phyloP scores from a whole-genome alignment of 768 basidiomycete genomes.

The Tulasnella sp. region DNA sequence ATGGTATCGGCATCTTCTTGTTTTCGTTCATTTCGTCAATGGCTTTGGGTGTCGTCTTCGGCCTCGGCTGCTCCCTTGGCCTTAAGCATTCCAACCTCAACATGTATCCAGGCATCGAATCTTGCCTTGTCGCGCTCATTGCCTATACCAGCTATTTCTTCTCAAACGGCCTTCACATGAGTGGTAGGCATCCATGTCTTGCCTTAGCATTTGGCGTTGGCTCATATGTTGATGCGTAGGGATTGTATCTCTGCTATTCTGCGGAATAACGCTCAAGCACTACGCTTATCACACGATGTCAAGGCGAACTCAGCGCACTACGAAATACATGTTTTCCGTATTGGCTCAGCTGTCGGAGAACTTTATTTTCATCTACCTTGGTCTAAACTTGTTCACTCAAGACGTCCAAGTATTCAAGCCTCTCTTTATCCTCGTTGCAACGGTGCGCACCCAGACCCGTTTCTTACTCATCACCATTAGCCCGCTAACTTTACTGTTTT shows the following conservation, averaged over 20 bases:
- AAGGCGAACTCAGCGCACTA: constrained; percentile 83
- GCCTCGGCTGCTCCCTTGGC: constrained; percentile 83
- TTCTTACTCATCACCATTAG: background rate
- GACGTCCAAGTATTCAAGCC: constrained; percentile 85
- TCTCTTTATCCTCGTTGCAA: constrained; percentile 87
- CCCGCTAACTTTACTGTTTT: background rate
- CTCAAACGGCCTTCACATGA: constrained; percentile 90
- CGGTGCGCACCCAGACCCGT: constrained; percentile 40
- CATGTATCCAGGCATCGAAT: constrained; percentile 88
- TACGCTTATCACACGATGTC: constrained; percentile 99
- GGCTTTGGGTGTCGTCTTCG: constrained; percentile 88
- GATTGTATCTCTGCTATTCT: constrained; percentile 96
- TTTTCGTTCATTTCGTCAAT: constrained; percentile 93
- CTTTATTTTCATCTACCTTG: constrained; percentile 99
- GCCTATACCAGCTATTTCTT: constrained; percentile 99
- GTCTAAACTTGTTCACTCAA: constrained; percentile 92
- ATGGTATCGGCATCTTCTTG: constrained; percentile 96
- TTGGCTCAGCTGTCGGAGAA: constrained; percentile 95
- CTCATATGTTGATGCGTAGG: constrained; percentile 44
- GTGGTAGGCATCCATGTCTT: constrained; percentile 36
- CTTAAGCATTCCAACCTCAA: constrained; percentile 90
- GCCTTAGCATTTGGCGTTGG: background rate
- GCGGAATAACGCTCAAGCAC: constrained; percentile 98
- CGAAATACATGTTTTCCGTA: constrained; percentile 92
- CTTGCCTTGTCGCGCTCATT: constrained; percentile 89